phyloP scores from a whole-genome alignment of 495 filamentous ascomycete species.

The Annulohypoxylon stygium region DNA sequence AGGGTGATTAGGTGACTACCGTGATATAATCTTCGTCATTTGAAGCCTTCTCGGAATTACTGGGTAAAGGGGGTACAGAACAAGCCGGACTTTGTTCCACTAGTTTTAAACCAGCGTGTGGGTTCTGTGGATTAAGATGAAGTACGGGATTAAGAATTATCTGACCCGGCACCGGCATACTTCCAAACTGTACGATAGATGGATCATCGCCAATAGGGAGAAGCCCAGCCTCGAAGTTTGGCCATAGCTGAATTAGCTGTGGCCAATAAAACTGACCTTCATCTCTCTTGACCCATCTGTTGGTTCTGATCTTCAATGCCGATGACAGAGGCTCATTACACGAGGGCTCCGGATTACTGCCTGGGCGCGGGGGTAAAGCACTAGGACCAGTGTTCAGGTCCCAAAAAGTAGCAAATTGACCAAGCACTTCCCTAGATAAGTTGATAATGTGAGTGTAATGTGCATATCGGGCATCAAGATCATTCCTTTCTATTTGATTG shows the following conservation, averaged over 20 bases:
- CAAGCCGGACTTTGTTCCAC: no score
- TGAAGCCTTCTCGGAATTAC: neutral
- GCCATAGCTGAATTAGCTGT: neutral
- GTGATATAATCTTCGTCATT: neutral
- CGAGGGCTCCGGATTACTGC: conserved; percentile 3
- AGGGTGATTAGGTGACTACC: neutral
- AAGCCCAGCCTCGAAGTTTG: neutral
- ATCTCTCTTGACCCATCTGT: neutral
- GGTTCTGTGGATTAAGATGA: no score
- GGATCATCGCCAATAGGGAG: conserved; percentile 17
- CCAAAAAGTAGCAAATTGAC: conserved; percentile 35
- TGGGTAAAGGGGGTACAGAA: neutral
- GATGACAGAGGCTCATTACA: neutral
- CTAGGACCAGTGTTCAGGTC: conserved; percentile 3
- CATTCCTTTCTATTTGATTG: neutral
- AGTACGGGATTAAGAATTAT: neutral
- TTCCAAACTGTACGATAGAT: neutral
- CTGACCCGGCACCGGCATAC: neutral
- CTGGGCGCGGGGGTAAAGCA: neutral
- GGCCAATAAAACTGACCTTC: conserved; percentile 10
- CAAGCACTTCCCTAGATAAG: neutral
- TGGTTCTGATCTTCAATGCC: neutral
- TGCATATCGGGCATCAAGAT: neutral
- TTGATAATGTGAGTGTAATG: neutral
- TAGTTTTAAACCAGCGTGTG: neutral